Percentiles rank a stretch among this genome's conserved stretches.
Conservation (phyloP, 1,284 basidiomycete genomes). For the Papiliotrema nemorosa region DNA sequence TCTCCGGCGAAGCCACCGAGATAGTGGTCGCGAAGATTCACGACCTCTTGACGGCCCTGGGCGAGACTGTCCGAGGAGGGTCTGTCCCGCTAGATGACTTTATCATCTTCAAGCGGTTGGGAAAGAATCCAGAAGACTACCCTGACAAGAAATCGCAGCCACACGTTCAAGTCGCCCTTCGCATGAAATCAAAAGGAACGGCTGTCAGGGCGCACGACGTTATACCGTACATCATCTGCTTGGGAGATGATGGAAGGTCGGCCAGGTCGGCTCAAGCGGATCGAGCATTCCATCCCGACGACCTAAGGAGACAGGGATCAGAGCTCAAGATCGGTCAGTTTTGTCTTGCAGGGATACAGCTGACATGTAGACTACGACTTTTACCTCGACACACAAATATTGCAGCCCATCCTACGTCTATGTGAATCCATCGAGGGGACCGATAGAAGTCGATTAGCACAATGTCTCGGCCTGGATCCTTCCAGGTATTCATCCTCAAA, state of each 20-base stretch:
- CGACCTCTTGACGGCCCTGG: constrained; percentile 75
- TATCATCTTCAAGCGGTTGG: constrained; percentile 90
- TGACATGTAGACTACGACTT: constrained; percentile 83
- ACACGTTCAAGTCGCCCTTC: constrained; percentile 92
- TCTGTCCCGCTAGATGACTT: constrained; percentile 84
- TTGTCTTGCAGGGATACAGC: neutral
- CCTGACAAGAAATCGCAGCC: constrained; percentile 92
- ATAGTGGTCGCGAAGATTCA: constrained; percentile 87
- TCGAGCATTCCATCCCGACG: constrained; percentile 88
- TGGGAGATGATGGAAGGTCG: constrained; percentile 68
- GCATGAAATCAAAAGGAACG: constrained; percentile 81
- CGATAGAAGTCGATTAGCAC: constrained; percentile 82
- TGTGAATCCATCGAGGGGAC: constrained; percentile 97
- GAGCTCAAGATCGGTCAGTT: constrained; percentile 68
- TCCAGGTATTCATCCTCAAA: constrained; percentile 61
- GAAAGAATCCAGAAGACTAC: constrained; percentile 94
- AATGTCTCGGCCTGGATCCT: constrained; percentile 92
- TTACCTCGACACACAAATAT: constrained; percentile 86
- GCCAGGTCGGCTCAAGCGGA: constrained; percentile 82
- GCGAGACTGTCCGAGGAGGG: constrained; percentile 71
- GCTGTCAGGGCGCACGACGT: constrained; percentile 84
- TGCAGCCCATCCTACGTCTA: constrained; percentile 90
- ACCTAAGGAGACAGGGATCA: constrained; percentile 67
- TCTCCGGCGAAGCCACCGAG: constrained; percentile 89
- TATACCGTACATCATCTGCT: constrained; percentile 92